Evolutionary conservation across 306 rosid species (phyloP).

Genomic region (Inga leiocalycina): DNA sequence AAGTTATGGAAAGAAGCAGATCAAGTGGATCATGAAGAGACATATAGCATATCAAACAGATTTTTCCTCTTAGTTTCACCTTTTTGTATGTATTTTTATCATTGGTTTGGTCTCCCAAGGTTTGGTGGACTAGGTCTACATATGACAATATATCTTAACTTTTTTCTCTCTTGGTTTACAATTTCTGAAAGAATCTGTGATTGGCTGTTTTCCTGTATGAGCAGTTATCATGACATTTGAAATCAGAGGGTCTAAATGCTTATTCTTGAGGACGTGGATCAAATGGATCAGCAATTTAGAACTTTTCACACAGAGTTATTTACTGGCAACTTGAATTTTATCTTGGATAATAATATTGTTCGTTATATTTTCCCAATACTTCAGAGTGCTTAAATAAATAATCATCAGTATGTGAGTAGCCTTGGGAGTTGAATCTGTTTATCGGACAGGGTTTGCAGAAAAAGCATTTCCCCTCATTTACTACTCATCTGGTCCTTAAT

Average conservation of each 20-base stretch:
- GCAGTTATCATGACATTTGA: background rate
- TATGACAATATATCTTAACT: background rate
- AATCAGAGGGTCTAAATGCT: slow-evolving; percentile 1
- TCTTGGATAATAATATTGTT: background rate
- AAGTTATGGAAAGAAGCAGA: background rate
- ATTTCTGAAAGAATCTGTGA: background rate
- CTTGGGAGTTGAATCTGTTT: background rate
- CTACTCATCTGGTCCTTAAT: no score
- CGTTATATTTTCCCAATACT: background rate
- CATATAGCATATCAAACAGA: background rate
- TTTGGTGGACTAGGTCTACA: background rate
- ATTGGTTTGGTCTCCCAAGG: background rate
- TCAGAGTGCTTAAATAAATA: background rate
- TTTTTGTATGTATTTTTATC: background rate
- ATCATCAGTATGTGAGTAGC: background rate
- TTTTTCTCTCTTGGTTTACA: background rate
- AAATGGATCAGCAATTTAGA: background rate
- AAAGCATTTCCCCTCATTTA: background rate
- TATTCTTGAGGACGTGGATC: slow-evolving; percentile 28
- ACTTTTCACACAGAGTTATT: background rate
- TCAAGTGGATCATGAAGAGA: background rate
- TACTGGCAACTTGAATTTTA: background rate
- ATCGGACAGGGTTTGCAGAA: background rate
- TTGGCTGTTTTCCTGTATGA: slow-evolving; percentile 1
- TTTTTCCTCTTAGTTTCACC: background rate